These are phyloP conservation scores for Cystoisospora suis DNA, from an alignment of 169 alveolate species.

Conservation along the genomic window DNA sequence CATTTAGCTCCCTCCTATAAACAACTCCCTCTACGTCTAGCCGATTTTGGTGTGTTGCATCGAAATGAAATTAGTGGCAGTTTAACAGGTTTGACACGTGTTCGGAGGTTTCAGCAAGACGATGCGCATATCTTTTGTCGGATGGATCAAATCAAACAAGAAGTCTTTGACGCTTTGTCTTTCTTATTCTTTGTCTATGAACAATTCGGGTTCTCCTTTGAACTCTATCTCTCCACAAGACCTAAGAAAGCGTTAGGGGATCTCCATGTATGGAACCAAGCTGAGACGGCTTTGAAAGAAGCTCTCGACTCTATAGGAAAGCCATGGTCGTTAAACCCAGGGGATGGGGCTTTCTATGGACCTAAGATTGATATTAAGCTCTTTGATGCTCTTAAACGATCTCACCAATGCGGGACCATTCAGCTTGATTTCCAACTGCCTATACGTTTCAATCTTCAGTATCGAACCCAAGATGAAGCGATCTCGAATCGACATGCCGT, in stretches of 20 bases:
- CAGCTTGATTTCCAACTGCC: constrained; percentile 99
- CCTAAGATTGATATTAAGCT: constrained; percentile 98
- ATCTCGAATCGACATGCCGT: constrained; percentile 35
- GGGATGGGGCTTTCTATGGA: constrained; percentile 99
- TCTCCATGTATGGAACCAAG: constrained; percentile 92
- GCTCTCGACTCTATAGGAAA: constrained; percentile 90
- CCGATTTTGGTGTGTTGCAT: constrained; percentile 99
- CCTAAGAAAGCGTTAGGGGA: constrained; percentile 96
- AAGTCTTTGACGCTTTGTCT: constrained; percentile 89
- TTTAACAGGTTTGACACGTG: constrained; percentile 96
- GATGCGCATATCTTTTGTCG: constrained; percentile 99
- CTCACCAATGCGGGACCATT: constrained; percentile 99
- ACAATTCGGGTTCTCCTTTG: constrained; percentile 92
- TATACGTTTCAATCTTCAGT: constrained; percentile 94
- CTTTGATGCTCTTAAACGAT: constrained; percentile 95
- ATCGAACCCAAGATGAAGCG: constrained; percentile 89
- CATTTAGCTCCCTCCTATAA: constrained; percentile 91
- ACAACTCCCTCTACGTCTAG: constrained; percentile 97
- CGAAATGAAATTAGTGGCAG: constrained; percentile 99
- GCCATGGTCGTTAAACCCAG: constrained; percentile 90
- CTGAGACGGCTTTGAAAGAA: constrained; percentile 92
- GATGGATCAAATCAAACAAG: constrained; percentile 91
- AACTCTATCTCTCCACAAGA: constrained; percentile 94
- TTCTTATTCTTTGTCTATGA: constrained; percentile 93
- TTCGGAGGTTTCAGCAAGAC: constrained; percentile 98